Conservation (phyloP, 331 rosid genomes). For the Cydonia oblonga region DNA sequence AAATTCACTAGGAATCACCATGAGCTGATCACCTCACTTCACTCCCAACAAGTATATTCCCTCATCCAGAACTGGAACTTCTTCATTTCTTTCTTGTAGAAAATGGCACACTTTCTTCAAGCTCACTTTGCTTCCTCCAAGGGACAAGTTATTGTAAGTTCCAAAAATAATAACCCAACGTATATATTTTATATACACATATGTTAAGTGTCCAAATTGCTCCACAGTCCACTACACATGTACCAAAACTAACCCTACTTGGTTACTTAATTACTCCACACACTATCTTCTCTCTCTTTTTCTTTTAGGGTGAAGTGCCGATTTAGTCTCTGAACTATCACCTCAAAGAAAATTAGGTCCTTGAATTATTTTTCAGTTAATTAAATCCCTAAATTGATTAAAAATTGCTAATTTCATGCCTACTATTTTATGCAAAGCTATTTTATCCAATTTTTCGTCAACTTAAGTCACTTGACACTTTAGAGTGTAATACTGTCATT, state of each 20-base stretch:
- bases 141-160: neutral
- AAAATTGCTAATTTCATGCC: no score
- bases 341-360: no score
- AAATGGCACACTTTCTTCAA: neutral
- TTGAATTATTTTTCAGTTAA: no score
- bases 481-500: no score
- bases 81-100: neutral
- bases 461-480: no score
- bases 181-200: no score
- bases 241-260: neutral
- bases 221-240: neutral
- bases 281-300: neutral
- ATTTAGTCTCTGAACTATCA: rapidly evolving
- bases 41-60: neutral
- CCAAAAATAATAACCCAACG: neutral
- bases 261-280: neutral
- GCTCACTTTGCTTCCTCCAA: neutral
- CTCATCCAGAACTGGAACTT: neutral
- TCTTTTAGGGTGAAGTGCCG: no score
- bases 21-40: neutral
- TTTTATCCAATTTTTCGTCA: no score
- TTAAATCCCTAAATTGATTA: no score
- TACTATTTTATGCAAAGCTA: no score
- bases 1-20: neutral
- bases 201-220: neutral